A percentile compares a stretch with the other conserved stretches of the same genome.
Evolutionary conservation across 1,284 basidiomycete species (phyloP).

Genomic region (Ganoderma lingzhi): DNA sequence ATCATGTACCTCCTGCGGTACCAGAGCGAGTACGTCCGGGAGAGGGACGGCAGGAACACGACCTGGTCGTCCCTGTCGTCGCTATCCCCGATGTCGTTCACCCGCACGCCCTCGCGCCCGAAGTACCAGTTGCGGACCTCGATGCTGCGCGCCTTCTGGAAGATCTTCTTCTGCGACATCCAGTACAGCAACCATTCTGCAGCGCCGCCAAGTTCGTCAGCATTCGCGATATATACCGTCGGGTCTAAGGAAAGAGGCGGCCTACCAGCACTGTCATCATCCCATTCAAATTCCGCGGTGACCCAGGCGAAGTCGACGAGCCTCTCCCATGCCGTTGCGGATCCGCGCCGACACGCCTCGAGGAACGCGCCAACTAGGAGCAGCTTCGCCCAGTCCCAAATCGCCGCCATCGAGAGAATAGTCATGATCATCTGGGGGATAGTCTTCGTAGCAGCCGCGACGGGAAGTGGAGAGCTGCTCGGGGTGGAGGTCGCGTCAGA

Average conservation of each 20-base stretch:
- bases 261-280: conserved; percentile 65
- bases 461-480: neutral
- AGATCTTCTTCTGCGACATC: conserved; percentile 23
- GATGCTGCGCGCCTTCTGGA: conserved; percentile 23
- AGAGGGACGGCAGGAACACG: conserved; percentile 56
- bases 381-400: conserved; percentile 71
- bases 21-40: conserved; percentile 56
- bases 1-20: conserved; percentile 57
- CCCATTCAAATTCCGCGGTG: conserved; percentile 65
- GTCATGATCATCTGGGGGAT: conserved; percentile 52
- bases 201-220: neutral
- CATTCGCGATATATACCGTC: neutral
- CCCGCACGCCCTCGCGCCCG: conserved; percentile 3
- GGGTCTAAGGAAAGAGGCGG: conserved; percentile 30
- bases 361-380: conserved; percentile 66
- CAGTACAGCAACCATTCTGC: conserved; percentile 32
- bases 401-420: conserved; percentile 51
- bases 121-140: conserved; percentile 21
- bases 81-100: conserved; percentile 31
- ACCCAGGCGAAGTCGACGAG: conserved; percentile 65
- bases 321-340: conserved; percentile 51
- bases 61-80: conserved; percentile 44
- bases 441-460: neutral
- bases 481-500: neutral
- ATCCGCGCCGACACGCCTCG: conserved; percentile 61